These are phyloP conservation scores for Hypsizygus ulmarius DNA, from an alignment of 1,284 basidiomycete genomes.

Conservation along the genomic window DNA sequence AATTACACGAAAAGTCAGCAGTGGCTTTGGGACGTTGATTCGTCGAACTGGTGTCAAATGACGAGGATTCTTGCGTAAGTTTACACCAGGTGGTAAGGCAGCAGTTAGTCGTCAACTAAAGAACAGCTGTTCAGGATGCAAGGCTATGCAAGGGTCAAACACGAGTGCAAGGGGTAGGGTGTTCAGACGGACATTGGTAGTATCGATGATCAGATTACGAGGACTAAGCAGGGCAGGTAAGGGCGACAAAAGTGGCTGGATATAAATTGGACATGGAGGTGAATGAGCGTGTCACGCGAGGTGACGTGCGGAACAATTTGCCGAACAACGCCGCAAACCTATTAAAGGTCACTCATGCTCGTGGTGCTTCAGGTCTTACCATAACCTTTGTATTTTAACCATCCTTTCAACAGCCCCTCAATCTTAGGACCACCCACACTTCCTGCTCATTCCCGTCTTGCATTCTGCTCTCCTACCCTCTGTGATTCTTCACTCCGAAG, in stretches of 20 bases:
- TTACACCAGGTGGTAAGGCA: no score
- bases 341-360: background rate
- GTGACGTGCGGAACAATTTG: conserved; percentile 20
- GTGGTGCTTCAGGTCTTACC: conserved; percentile 12
- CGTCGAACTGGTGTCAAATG: no score
- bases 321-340: conserved; percentile 15
- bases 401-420: conserved; percentile 12
- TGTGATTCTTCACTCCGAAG: conserved; percentile 1
- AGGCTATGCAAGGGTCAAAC: no score
- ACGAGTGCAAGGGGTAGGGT: no score
- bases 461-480: conserved; percentile 1
- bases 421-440: conserved; percentile 10
- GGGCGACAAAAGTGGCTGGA: conserved; percentile 11
- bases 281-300: conserved; percentile 2
- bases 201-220: background rate
- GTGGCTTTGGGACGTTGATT: no score
- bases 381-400: conserved; percentile 14
- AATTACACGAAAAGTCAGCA: no score
- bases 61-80: no score
- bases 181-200: background rate
- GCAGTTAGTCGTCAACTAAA: no score
- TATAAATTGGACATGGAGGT: no score
- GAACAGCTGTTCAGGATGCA: no score
- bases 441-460: conserved; percentile 3
- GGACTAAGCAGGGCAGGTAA: conserved; percentile 4